Conservation (phyloP, 2,329 filamentous ascomycete species). For the Bipolaris victoriae region DNA sequence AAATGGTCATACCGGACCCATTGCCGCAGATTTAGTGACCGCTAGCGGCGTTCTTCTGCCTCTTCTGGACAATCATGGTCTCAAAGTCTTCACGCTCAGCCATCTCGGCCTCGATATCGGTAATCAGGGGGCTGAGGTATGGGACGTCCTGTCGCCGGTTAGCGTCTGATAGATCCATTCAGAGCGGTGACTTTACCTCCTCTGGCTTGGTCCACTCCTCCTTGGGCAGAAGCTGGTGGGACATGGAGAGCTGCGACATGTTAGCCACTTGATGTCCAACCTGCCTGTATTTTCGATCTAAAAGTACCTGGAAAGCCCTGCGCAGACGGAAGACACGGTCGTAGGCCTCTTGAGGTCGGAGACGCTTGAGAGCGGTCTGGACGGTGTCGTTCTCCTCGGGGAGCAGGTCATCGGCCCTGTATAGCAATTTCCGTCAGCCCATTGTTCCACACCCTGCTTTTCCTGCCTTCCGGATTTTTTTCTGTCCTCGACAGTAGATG, state of each 20-base stretch:
- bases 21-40: conserved; percentile 37
- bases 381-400: conserved; percentile 89
- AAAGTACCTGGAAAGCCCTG: conserved; percentile 82
- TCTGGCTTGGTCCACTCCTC: conserved; percentile 71
- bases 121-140: conserved; percentile 72
- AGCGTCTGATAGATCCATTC: conserved; percentile 11
- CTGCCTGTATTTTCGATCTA: background rate
- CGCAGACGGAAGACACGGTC: conserved; percentile 97
- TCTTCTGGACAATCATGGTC: conserved; percentile 64
- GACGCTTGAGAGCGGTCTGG: conserved; percentile 86
- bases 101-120: conserved; percentile 70
- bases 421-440: conserved; percentile 39
- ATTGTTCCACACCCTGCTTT: conserved; percentile 23
- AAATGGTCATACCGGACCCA: conserved; percentile 19
- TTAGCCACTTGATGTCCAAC: conserved; percentile 20
- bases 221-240: conserved; percentile 68
- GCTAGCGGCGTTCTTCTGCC: conserved; percentile 32
- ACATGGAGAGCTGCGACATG: conserved; percentile 64
- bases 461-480: background rate
- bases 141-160: conserved; percentile 61
- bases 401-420: conserved; percentile 91
- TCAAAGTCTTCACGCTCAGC: conserved; percentile 73
- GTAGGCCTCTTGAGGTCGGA: conserved; percentile 88
- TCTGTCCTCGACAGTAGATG: background rate
- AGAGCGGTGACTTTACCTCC: conserved; percentile 57